These are phyloP conservation scores for Cucurbita moschata DNA, from an alignment of 306 rosid species.

Conservation along the genomic window DNA sequence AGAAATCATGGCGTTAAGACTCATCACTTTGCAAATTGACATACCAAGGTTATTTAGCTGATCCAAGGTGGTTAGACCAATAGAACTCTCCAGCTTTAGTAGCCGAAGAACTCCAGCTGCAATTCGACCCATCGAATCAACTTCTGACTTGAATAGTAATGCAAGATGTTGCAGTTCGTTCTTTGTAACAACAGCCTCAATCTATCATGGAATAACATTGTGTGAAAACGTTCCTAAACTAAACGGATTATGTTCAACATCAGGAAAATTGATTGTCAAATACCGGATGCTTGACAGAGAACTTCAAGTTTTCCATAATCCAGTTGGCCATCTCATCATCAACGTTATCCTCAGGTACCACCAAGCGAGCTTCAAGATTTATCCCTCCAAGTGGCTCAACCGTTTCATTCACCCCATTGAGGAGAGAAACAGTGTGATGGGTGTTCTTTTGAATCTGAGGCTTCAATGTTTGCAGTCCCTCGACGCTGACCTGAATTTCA, in stretches of 20 bases:
- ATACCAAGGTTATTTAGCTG: constrained; percentile 81
- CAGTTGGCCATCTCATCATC: constrained; percentile 53
- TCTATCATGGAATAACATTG: constrained; percentile 28
- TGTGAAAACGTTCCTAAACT: constrained; percentile 9
- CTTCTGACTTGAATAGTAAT: constrained; percentile 80
- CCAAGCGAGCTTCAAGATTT: constrained; percentile 54
- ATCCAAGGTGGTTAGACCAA: constrained; percentile 71
- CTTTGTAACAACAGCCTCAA: constrained; percentile 81
- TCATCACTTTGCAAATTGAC: constrained; percentile 1
- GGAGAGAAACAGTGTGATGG: constrained; percentile 21
- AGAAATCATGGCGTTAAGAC: background rate
- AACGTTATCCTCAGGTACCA: constrained; percentile 37
- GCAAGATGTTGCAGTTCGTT: constrained; percentile 86
- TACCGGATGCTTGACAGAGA: constrained; percentile 79
- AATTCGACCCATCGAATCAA: constrained; percentile 83
- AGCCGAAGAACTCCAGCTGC: constrained; percentile 69
- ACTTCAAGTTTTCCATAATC: constrained; percentile 73
- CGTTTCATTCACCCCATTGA: constrained; percentile 45
- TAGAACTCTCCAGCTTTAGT: constrained; percentile 76
- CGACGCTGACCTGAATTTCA: constrained; percentile 55
- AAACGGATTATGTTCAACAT: background rate
- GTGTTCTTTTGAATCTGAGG: constrained; percentile 36
- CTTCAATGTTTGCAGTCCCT: constrained; percentile 73
- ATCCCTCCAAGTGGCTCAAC: constrained; percentile 44
- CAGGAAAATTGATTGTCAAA: constrained; percentile 12